phyloP scores from a whole-genome alignment of 2,329 filamentous ascomycete species.

The Parascedosporium putredinis region DNA sequence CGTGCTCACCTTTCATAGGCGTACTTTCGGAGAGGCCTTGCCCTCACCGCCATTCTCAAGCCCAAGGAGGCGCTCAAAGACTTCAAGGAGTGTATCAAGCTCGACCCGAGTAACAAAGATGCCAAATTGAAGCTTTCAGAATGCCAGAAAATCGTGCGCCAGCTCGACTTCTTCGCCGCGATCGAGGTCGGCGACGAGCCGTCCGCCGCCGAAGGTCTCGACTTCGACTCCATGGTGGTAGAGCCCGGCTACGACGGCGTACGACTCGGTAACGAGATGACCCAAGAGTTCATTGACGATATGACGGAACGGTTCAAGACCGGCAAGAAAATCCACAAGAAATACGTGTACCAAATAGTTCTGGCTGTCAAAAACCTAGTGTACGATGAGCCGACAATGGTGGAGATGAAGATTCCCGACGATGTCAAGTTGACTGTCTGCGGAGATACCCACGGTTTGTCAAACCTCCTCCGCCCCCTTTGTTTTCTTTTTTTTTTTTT shows the following conservation, averaged over 20 bases:
- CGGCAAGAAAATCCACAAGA: constrained; percentile 88
- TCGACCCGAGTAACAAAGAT: constrained; percentile 80
- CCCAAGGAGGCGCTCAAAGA: constrained; percentile 83
- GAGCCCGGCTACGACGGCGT: constrained; percentile 81
- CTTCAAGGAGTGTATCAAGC: constrained; percentile 81
- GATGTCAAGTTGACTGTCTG: constrained; percentile 83
- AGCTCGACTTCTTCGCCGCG: constrained; percentile 84
- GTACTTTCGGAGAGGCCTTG: constrained; percentile 86
- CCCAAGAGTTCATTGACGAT: constrained; percentile 91
- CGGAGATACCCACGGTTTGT: constrained; percentile 85
- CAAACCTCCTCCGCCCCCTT: too few species aligned
- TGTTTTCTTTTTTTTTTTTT: too few species aligned
- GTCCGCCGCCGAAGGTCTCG: constrained; percentile 81
- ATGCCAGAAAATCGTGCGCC: constrained; percentile 89
- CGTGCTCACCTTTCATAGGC: constrained; percentile 42
- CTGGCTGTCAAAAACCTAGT: constrained; percentile 82
- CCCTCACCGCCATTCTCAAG: constrained; percentile 81
- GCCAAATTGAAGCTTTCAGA: constrained; percentile 84
- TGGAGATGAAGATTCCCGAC: constrained; percentile 73
- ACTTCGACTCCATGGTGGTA: constrained; percentile 74
- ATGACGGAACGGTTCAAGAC: constrained; percentile 95
- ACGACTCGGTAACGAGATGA: constrained; percentile 72
- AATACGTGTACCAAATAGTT: constrained; percentile 96
- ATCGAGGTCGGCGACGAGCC: constrained; percentile 90
- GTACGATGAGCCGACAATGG: constrained; percentile 92